A percentile compares a stretch with the other conserved stretches of the same genome.
Conservation (phyloP, 306 rosid species). For the Lablab purpureus region DNA sequence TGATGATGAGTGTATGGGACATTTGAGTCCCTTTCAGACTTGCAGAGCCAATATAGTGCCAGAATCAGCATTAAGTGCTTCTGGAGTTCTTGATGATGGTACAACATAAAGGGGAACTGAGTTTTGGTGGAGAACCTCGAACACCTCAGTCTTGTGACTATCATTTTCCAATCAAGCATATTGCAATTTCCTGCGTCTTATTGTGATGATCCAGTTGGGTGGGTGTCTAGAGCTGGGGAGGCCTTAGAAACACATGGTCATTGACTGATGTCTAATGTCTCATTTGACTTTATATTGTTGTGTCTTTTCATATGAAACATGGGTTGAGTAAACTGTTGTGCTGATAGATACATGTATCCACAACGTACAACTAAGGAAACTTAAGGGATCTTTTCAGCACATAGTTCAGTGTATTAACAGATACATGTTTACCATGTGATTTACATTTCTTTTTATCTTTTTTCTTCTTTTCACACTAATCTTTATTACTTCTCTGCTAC, state of each 20-base stretch:
- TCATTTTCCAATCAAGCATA: background rate
- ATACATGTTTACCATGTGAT: constrained; percentile 28
- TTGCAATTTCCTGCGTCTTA: background rate
- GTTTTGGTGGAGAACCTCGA: background rate
- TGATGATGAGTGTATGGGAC: background rate
- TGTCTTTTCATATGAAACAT: background rate
- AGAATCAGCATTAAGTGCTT: background rate
- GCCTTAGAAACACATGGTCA: background rate
- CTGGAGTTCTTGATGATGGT: background rate
- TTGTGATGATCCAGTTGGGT: background rate
- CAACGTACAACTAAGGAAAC: background rate
- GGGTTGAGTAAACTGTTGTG: constrained; percentile 4
- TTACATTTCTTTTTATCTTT: background rate
- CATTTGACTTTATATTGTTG: background rate
- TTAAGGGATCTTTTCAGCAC: constrained; percentile 1
- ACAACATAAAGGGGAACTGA: background rate
- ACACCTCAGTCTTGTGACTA: background rate
- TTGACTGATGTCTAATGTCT: background rate
- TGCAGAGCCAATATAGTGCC: background rate
- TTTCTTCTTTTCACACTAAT: constrained; percentile 1
- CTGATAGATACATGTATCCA: constrained; percentile 6
- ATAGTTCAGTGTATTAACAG: background rate
- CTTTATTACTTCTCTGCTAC: constrained; percentile 25
- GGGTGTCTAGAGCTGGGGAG: no score
- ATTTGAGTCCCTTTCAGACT: background rate